These are phyloP conservation scores for Keithomyces neogunnii DNA, from an alignment of 2,329 filamentous ascomycete species.

Conservation along the genomic window DNA sequence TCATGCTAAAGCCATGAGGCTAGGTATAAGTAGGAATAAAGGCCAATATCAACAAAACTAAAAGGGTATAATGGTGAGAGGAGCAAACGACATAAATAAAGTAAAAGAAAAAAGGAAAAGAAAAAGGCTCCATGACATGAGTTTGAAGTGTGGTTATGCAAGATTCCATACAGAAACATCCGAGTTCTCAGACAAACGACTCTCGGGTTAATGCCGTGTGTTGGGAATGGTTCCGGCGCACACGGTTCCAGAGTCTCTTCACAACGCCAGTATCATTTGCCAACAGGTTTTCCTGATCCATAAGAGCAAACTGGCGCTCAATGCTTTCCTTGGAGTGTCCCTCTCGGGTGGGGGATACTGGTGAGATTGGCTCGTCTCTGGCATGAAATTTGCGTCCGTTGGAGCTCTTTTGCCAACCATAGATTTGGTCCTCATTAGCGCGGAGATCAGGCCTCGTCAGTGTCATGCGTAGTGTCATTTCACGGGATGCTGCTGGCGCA, in stretches of 20 bases:
- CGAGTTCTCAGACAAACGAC: not conserved
- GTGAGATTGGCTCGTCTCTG: slow-evolving; percentile 24
- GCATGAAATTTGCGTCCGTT: slow-evolving; percentile 35
- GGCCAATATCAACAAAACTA: not conserved
- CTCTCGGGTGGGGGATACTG: slow-evolving; percentile 21
- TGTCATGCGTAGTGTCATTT: slow-evolving; percentile 97
- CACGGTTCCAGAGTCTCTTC: slow-evolving; percentile 57
- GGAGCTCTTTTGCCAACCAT: slow-evolving; percentile 51
- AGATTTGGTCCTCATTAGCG: slow-evolving; percentile 62
- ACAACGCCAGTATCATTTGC: slow-evolving; percentile 42
- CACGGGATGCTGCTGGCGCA: slow-evolving; percentile 51
- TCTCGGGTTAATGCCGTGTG: not conserved
- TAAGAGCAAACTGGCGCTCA: slow-evolving; percentile 42
- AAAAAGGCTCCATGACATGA: not conserved
- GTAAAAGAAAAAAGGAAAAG: not conserved
- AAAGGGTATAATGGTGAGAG: not conserved
- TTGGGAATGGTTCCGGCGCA: slow-evolving; percentile 31
- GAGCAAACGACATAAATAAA: not conserved
- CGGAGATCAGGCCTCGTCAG: slow-evolving; percentile 83
- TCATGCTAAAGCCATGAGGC: slow-evolving; percentile 1
- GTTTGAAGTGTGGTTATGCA: not conserved
- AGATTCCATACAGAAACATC: not conserved
- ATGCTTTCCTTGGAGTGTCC: slow-evolving; percentile 42
- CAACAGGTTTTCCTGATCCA: slow-evolving; percentile 38
- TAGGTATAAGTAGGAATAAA: not conserved